These are phyloP conservation scores for Claviceps digitariae DNA, from an alignment of 2,329 filamentous ascomycete species.

Conservation along the genomic window DNA sequence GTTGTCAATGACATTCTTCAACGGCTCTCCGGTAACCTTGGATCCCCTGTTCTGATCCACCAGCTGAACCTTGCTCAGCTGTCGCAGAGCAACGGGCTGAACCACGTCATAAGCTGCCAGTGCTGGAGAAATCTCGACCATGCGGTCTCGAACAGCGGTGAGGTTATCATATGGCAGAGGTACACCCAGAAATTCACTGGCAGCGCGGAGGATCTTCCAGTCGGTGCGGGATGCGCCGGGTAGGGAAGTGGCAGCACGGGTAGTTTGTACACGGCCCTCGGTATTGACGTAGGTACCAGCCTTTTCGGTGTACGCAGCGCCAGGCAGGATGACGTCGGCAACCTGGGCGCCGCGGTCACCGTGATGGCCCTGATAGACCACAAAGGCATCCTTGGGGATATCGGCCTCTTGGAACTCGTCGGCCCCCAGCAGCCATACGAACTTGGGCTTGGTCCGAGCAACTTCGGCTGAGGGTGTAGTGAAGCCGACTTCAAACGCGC, in stretches of 20 bases:
- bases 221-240: slow-evolving; percentile 86
- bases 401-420: slow-evolving; percentile 79
- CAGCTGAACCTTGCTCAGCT: slow-evolving; percentile 83
- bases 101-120: slow-evolving; percentile 83
- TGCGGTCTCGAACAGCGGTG: slow-evolving; percentile 75
- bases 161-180: slow-evolving; percentile 91
- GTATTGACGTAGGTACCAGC: slow-evolving; percentile 94
- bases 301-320: slow-evolving; percentile 95
- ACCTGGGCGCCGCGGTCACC: slow-evolving; percentile 87
- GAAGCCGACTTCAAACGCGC: slow-evolving; percentile 93
- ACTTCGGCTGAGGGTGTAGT: slow-evolving; percentile 71
- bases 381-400: slow-evolving; percentile 89
- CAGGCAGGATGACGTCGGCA: slow-evolving; percentile 85
- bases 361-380: slow-evolving; percentile 97
- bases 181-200: slow-evolving; percentile 76
- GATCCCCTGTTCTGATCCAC: slow-evolving; percentile 92
- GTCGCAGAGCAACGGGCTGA: slow-evolving; percentile 61
- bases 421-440: slow-evolving; percentile 91
- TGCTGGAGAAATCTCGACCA: slow-evolving; percentile 87
- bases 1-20: slow-evolving; percentile 82
- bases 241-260: slow-evolving; percentile 74
- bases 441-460: slow-evolving; percentile 77
- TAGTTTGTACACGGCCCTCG: slow-evolving; percentile 90
- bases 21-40: slow-evolving; percentile 54
- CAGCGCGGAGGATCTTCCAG: slow-evolving; percentile 97